Evolutionary conservation across 2,329 filamentous ascomycete species (phyloP).

Genomic region (Pyricularia sp.): DNA sequence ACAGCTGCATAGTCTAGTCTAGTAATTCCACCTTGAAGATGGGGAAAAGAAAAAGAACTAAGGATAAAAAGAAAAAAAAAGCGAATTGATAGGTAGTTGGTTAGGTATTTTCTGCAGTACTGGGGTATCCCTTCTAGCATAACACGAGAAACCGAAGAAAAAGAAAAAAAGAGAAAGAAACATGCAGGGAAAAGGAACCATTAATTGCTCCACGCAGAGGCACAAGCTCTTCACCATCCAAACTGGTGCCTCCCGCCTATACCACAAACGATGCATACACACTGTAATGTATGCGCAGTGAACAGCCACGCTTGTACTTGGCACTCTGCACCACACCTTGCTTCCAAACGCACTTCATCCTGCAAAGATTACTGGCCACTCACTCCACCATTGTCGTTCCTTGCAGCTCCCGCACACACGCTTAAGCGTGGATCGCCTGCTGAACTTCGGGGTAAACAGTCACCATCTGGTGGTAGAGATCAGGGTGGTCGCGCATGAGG

Average conservation of each 20-base stretch:
- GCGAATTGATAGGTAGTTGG: neutral
- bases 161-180: neutral
- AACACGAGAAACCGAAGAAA: neutral
- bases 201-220: neutral
- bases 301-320: neutral
- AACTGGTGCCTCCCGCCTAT: neutral
- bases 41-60: neutral
- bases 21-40: neutral
- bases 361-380: neutral
- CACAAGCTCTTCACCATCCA: neutral
- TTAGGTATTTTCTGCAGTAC: neutral
- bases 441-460: conserved; percentile 77
- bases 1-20: neutral
- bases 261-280: too few species aligned
- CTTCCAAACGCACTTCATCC: neutral
- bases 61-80: too few species aligned
- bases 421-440: conserved; percentile 59
- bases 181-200: neutral
- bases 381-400: neutral
- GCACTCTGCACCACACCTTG: neutral
- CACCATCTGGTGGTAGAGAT: conserved; percentile 72
- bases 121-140: neutral
- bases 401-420: neutral
- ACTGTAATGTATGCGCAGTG: too few species aligned
- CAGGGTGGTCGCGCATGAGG: conserved; percentile 69